phyloP scores from a whole-genome alignment of 2,329 filamentous ascomycete genomes.

The Pseudocercospora vitis region DNA sequence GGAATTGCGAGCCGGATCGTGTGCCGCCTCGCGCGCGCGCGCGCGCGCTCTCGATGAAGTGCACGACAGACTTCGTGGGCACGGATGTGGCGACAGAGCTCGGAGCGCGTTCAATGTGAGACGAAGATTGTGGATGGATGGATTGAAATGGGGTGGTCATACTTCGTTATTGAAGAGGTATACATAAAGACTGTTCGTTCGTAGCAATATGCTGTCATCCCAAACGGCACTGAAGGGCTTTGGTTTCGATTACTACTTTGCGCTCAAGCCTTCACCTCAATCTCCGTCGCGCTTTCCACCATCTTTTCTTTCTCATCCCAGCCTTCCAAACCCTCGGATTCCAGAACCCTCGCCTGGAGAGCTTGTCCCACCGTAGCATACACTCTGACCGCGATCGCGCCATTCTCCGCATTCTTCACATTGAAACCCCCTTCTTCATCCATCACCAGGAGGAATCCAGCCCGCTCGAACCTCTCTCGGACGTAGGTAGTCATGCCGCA shows the following conservation, averaged over 20 bases:
- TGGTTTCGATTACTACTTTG: neutral
- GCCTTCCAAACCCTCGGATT: conserved; percentile 10
- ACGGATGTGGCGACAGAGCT: too few species aligned
- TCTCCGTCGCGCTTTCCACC: conserved; percentile 12
- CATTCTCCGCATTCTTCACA: neutral
- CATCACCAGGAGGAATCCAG: conserved; percentile 24
- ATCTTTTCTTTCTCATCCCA: conserved; percentile 18
- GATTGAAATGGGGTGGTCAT: too few species aligned
- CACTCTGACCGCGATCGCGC: conserved; percentile 13
- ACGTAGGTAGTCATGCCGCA: conserved; percentile 50
- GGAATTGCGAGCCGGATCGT: neutral
- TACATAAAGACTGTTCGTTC: too few species aligned
- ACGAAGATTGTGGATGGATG: too few species aligned
- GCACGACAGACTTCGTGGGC: neutral
- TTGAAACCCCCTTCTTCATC: conserved; percentile 20
- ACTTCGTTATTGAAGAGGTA: too few species aligned
- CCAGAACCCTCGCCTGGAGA: conserved; percentile 6
- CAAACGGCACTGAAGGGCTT: too few species aligned
- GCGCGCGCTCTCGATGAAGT: neutral
- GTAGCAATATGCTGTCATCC: neutral
- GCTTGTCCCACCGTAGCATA: conserved; percentile 14
- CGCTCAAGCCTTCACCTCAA: conserved; percentile 11
- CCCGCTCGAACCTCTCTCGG: conserved; percentile 26
- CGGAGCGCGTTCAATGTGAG: too few species aligned
- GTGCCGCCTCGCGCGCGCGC: neutral